Evolutionary conservation across 2,329 filamentous ascomycete species (phyloP).

Genomic region (Ceratocystis destructans): DNA sequence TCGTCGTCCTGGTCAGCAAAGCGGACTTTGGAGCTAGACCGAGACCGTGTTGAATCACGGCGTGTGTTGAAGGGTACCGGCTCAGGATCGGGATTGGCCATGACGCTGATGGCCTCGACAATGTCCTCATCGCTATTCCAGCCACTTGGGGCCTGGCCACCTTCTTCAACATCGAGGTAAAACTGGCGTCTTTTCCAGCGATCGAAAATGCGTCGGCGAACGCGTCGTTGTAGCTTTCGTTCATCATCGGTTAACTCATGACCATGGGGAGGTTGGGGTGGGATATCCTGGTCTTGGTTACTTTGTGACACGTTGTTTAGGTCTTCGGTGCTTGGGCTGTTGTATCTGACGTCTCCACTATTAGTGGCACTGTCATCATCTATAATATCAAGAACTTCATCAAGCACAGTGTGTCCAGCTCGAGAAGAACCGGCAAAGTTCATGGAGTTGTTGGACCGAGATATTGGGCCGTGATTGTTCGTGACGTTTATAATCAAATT

Average conservation of each 20-base stretch:
- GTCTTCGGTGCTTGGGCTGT: background rate
- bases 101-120: conserved; percentile 29
- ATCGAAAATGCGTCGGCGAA: conserved; percentile 46
- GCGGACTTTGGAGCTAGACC: conserved; percentile 66
- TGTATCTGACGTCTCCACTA: background rate
- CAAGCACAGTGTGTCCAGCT: background rate
- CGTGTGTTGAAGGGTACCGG: conserved; percentile 25
- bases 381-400: background rate
- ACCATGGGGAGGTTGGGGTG: background rate
- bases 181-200: conserved; percentile 67
- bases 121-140: conserved; percentile 51
- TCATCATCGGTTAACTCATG: background rate
- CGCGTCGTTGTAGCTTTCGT: conserved; percentile 21
- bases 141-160: conserved; percentile 34
- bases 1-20: conserved; percentile 59
- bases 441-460: background rate
- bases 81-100: conserved; percentile 20
- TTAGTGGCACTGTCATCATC: background rate
- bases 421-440: background rate
- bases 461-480: background rate
- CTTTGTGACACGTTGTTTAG: background rate
- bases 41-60: conserved; percentile 40
- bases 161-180: conserved; percentile 77
- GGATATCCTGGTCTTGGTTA: background rate
- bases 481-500: conserved; percentile 12